These are phyloP conservation scores for Patellifolia procumbens DNA, from an alignment of 179 eudicot genomes.

Conservation along the genomic window DNA sequence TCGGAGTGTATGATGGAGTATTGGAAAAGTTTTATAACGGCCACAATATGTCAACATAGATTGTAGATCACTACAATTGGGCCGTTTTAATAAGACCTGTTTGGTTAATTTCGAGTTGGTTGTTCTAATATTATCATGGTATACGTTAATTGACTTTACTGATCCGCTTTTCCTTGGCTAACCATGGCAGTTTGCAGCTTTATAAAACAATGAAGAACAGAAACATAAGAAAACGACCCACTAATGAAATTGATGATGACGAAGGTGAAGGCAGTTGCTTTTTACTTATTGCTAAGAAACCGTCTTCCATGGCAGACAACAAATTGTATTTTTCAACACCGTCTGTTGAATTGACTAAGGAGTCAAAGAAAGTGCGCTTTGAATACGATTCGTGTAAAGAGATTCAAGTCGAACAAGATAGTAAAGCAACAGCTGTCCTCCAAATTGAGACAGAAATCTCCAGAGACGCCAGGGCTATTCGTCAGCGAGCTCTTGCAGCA, in stretches of 20 bases:
- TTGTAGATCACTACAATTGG: too few relatives aligned
- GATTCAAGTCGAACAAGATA: constrained; percentile 74
- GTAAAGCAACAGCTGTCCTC: constrained; percentile 79
- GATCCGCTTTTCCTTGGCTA: too few relatives aligned
- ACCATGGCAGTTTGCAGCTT: constrained; percentile 84
- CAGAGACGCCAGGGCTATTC: constrained; percentile 69
- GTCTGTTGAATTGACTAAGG: constrained; percentile 39
- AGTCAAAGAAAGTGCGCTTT: constrained; percentile 42
- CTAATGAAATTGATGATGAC: constrained; percentile 42
- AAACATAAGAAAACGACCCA: constrained; percentile 66
- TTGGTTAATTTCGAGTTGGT: too few relatives aligned
- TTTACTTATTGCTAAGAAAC: constrained; percentile 42
- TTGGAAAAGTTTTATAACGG: too few relatives aligned
- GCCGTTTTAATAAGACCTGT: too few relatives aligned
- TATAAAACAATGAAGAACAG: constrained; percentile 78
- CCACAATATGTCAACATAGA: too few relatives aligned
- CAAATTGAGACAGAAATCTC: constrained; percentile 87
- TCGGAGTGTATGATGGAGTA: too few relatives aligned
- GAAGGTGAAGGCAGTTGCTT: constrained; percentile 47
- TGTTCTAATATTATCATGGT: too few relatives aligned
- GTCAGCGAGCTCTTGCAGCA: constrained; percentile 45
- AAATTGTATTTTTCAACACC: constrained; percentile 55
- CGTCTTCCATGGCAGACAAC: constrained; percentile 45
- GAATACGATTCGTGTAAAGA: constrained; percentile 78
- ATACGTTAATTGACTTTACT: too few relatives aligned